A percentile compares a stretch with the other conserved stretches of the same genome.
Conservation (phyloP, 345 rosid species). For the Hibiscus tridactylites region DNA sequence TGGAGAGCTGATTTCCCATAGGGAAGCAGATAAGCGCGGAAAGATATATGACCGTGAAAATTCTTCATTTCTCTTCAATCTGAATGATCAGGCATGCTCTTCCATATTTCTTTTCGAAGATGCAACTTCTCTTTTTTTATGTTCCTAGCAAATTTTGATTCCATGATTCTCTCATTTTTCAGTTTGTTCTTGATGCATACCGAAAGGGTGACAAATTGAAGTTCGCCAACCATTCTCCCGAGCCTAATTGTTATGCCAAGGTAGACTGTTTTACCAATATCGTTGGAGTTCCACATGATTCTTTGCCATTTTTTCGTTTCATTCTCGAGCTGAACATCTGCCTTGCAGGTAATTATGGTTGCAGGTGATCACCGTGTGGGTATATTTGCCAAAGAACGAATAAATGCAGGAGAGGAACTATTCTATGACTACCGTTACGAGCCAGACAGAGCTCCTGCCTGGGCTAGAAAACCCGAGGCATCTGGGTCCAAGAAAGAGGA, state of each 20-base stretch:
- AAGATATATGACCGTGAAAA: slow-evolving; percentile 98
- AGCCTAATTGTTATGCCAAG: slow-evolving; percentile 97
- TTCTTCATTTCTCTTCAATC: slow-evolving; percentile 92
- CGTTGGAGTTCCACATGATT: background rate
- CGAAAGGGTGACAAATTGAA: slow-evolving; percentile 96
- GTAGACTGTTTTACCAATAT: slow-evolving; percentile 18
- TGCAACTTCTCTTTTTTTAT: background rate
- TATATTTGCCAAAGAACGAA: slow-evolving; percentile 91
- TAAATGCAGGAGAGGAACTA: slow-evolving; percentile 80
- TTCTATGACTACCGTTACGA: slow-evolving; percentile 94
- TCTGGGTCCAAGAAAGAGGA: slow-evolving; percentile 82
- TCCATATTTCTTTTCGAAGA: background rate
- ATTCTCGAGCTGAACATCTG: background rate
- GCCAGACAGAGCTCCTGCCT: slow-evolving; percentile 94
- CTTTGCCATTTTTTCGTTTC: background rate
- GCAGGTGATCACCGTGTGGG: slow-evolving; percentile 97
- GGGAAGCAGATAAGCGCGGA: slow-evolving; percentile 99
- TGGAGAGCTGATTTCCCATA: slow-evolving; percentile 94
- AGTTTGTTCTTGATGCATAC: slow-evolving; percentile 98
- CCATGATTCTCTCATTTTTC: slow-evolving; percentile 25
- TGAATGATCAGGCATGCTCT: slow-evolving; percentile 81
- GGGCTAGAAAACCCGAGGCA: slow-evolving; percentile 95
- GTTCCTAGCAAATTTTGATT: background rate
- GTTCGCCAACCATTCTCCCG: slow-evolving; percentile 96
- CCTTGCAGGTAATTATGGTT: slow-evolving; percentile 85